Evolutionary conservation across 2,329 filamentous ascomycete species (phyloP).

Genomic region (Aspergillus piperis): DNA sequence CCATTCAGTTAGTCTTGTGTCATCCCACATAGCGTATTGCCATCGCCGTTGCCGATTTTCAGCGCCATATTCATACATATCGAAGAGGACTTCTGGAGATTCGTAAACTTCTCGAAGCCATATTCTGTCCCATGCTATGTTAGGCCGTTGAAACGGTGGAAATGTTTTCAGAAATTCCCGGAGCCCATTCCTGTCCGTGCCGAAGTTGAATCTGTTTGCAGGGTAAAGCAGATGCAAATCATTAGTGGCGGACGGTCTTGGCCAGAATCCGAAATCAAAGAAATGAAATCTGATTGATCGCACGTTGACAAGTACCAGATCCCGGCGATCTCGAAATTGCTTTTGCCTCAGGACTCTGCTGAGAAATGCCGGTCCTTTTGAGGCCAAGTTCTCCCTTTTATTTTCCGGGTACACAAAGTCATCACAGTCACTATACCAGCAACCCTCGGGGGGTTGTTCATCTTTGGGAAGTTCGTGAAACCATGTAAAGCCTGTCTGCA

Average conservation of each 20-base stretch:
- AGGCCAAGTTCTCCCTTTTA: no score
- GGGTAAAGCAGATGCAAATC: constrained; percentile 16
- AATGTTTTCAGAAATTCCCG: constrained; percentile 7
- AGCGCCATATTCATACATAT: no score
- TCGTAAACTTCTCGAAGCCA: constrained; percentile 7
- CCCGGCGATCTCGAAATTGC: no score
- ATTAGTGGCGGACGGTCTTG: not conserved
- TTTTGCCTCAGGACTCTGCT: no score
- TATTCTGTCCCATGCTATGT: constrained; percentile 9
- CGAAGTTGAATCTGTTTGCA: constrained; percentile 17
- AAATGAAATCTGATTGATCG: no score
- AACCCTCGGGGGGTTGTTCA: not conserved
- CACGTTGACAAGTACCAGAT: no score
- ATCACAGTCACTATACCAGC: not conserved
- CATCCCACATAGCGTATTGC: constrained; percentile 21
- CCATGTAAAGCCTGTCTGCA: no score
- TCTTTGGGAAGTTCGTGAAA: no score
- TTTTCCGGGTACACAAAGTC: no score
- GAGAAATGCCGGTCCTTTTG: no score
- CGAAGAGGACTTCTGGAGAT: no score
- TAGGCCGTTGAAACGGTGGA: constrained; percentile 15
- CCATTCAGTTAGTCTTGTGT: no score
- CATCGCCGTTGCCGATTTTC: constrained; percentile 8
- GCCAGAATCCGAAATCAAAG: constrained; percentile 2
- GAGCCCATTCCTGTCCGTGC: constrained; percentile 1